A percentile compares a stretch with the other conserved stretches of the same genome.
Conservation (phyloP, 1,284 basidiomycete species). For the Boletus semigastroideus region DNA sequence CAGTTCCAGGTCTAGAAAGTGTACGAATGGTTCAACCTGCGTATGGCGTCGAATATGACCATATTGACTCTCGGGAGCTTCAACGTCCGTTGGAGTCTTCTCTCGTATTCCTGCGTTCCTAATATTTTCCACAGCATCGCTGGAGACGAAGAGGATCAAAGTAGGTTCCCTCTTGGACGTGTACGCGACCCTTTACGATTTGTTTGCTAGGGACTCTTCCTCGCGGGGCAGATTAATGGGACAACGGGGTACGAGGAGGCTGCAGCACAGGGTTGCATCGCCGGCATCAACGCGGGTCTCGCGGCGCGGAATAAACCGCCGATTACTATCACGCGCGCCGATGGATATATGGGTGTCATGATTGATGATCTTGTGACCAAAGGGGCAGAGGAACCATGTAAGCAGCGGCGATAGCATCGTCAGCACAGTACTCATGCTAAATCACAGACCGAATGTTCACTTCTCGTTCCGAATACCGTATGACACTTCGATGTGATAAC, state of each 20-base stretch:
- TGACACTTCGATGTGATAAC: constrained; percentile 86
- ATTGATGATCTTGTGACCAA: constrained; percentile 87
- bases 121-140: constrained; percentile 51
- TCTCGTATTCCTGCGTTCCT: not conserved
- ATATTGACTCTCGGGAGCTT: constrained; percentile 85
- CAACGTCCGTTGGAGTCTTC: constrained; percentile 44
- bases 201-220: constrained; percentile 64
- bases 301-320: constrained; percentile 55
- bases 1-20: constrained; percentile 81
- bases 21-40: constrained; percentile 81
- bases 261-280: constrained; percentile 81
- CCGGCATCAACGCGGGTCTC: constrained; percentile 86
- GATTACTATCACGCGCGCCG: constrained; percentile 73
- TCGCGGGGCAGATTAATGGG: constrained; percentile 89
- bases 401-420: constrained; percentile 10
- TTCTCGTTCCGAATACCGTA: constrained; percentile 84
- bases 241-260: constrained; percentile 94
- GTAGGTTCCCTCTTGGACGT: constrained; percentile 32
- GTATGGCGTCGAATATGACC: constrained; percentile 92
- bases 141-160: constrained; percentile 82
- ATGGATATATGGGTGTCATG: constrained; percentile 86
- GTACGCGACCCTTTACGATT: not conserved
- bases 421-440: constrained; percentile 6
- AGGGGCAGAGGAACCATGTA: constrained; percentile 88
- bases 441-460: constrained; percentile 88